These are phyloP conservation scores for Blumeriella jaapii DNA, from an alignment of 2,329 filamentous ascomycete genomes.

Conservation along the genomic window DNA sequence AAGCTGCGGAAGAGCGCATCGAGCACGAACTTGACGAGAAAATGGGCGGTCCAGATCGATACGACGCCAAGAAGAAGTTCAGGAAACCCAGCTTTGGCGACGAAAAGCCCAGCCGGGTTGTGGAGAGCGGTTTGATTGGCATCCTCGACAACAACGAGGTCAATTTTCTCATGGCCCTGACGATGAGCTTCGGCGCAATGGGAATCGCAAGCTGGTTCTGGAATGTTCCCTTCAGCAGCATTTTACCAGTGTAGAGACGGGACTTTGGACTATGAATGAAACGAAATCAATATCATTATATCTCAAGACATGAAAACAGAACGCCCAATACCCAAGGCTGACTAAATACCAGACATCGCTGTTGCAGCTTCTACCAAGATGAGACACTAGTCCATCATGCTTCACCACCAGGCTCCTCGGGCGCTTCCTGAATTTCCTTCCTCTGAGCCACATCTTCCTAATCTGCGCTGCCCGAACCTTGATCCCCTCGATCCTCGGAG, in stretches of 20 bases:
- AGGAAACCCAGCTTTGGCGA: constrained; percentile 41
- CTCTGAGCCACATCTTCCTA: too few relatives aligned
- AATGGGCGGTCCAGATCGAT: constrained; percentile 33
- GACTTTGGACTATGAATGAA: background rate
- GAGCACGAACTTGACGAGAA: constrained; percentile 29
- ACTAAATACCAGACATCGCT: too few relatives aligned
- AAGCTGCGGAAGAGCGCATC: constrained; percentile 21
- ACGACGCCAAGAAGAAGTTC: constrained; percentile 39
- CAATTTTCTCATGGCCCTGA: constrained; percentile 80
- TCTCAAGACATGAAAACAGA: background rate
- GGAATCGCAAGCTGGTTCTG: constrained; percentile 48
- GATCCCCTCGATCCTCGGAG: too few relatives aligned
- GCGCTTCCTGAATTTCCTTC: too few relatives aligned
- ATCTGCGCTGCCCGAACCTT: too few relatives aligned
- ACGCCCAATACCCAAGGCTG: too few relatives aligned
- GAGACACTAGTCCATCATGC: too few relatives aligned
- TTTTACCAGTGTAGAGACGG: constrained; percentile 22
- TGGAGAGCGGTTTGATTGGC: constrained; percentile 56
- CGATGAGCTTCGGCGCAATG: constrained; percentile 74
- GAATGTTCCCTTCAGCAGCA: constrained; percentile 39
- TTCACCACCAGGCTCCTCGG: too few relatives aligned
- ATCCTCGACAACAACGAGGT: constrained; percentile 91
- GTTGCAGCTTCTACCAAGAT: too few relatives aligned
- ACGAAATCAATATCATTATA: background rate
- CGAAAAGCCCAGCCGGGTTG: constrained; percentile 36